Evolutionary conservation across 768 basidiomycete genomes (phyloP).

Genomic region (Leccinum subtestaceum): DNA sequence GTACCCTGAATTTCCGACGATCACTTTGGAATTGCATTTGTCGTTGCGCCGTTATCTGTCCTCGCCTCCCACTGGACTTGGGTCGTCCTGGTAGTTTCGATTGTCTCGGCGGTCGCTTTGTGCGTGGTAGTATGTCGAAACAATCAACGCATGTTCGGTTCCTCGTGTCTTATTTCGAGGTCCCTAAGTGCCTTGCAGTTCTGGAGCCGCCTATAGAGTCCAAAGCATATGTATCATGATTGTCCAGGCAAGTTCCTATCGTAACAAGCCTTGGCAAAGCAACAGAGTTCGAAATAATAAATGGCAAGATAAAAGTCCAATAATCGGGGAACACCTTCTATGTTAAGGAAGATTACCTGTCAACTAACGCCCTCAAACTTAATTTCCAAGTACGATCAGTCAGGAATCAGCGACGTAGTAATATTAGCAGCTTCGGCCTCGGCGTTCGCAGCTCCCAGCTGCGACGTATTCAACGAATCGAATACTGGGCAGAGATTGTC

Average conservation of each 20-base stretch:
- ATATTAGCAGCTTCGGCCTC: constrained; percentile 21
- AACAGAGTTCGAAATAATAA: neutral
- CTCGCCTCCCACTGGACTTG: neutral
- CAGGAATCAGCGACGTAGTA: constrained; percentile 14
- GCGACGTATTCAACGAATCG: constrained; percentile 16
- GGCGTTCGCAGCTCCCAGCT: constrained; percentile 22
- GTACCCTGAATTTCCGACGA: neutral
- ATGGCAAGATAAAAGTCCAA: neutral
- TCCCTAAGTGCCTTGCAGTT: neutral
- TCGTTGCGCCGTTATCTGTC: neutral
- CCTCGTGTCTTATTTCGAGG: neutral
- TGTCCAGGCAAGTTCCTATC: neutral
- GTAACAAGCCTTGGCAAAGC: neutral
- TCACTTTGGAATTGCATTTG: neutral
- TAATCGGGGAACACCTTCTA: neutral
- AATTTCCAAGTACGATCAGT: neutral
- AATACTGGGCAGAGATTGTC: constrained; percentile 25
- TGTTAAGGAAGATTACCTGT: neutral
- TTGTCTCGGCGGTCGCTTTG: neutral
- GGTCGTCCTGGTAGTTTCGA: neutral
- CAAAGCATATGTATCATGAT: neutral
- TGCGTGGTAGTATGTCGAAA: neutral
- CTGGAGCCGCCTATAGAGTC: neutral
- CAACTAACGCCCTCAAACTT: neutral
- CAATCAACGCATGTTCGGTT: too few relatives aligned